Percentiles rank a stretch among this genome's conserved stretches.
phyloP scores from a whole-genome alignment of 202 grass and related monocot species.

The Zizania palustris region DNA sequence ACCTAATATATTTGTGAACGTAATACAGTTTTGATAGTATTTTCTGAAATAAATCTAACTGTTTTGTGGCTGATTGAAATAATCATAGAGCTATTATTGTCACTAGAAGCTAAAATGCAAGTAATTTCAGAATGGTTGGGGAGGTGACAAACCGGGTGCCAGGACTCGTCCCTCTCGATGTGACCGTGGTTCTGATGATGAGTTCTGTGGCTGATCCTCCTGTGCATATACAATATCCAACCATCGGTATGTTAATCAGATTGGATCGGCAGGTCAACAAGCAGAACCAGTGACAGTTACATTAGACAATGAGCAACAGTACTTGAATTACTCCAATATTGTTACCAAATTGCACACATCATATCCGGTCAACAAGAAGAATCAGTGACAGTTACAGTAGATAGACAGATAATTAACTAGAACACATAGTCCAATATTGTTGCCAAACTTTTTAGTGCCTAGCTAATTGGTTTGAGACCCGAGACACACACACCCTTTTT shows the following conservation, averaged over 20 bases:
- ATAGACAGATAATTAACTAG: too few species aligned
- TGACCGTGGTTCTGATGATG: slow-evolving; percentile 95
- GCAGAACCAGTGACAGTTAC: too few species aligned
- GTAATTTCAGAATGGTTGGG: not conserved
- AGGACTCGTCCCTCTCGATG: slow-evolving; percentile 86
- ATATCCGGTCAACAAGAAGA: too few species aligned
- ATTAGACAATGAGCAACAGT: too few species aligned
- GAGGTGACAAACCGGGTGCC: slow-evolving; percentile 65
- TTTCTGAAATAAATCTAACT: not conserved
- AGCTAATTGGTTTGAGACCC: too few species aligned
- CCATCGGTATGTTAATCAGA: not conserved
- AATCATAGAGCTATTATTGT: not conserved
- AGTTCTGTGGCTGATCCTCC: slow-evolving; percentile 90
- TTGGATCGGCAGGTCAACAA: not conserved
- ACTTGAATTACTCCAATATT: not conserved
- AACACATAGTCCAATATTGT: too few species aligned
- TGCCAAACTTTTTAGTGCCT: not conserved
- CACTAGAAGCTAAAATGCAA: not conserved
- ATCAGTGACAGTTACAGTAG: too few species aligned
- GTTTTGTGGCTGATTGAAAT: not conserved
- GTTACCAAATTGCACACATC: not conserved
- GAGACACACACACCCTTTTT: too few species aligned
- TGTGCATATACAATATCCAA: slow-evolving; percentile 12
- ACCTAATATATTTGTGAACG: not conserved
- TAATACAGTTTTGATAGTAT: not conserved